Conservation (phyloP, 495 filamentous ascomycete genomes). For the Trichoderma erinaceum region DNA sequence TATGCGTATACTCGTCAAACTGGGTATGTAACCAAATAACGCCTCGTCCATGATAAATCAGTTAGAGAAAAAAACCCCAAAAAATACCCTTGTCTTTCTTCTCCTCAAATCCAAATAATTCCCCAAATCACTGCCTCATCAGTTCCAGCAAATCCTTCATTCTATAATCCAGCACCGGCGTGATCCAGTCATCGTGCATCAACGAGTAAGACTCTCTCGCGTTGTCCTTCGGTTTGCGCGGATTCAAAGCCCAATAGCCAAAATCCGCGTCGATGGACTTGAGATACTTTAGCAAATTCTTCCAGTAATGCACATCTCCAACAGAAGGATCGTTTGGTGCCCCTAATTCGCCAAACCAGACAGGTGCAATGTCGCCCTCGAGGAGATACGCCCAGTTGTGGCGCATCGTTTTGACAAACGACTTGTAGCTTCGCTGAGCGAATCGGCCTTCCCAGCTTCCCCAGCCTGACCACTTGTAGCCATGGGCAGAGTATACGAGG, state of each 20-base stretch:
- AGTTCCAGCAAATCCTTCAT: slow-evolving; percentile 50
- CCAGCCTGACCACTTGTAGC: slow-evolving; percentile 59
- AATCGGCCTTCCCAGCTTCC: slow-evolving; percentile 47
- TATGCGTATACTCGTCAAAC: neutral
- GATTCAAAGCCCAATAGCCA: slow-evolving; percentile 60
- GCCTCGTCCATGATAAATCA: neutral
- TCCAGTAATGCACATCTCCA: slow-evolving; percentile 55
- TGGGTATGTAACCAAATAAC: slow-evolving; percentile 3
- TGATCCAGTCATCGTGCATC: slow-evolving; percentile 52
- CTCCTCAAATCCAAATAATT: neutral
- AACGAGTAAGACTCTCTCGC: slow-evolving; percentile 50
- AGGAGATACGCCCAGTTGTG: slow-evolving; percentile 57
- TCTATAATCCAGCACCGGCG: slow-evolving; percentile 49
- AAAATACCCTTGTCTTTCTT: neutral
- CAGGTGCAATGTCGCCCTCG: slow-evolving; percentile 49
- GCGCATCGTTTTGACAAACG: slow-evolving; percentile 51
- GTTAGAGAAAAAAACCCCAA: neutral
- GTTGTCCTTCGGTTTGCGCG: slow-evolving; percentile 48
- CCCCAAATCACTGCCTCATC: slow-evolving; percentile 24
- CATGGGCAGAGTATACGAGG: slow-evolving; percentile 57
- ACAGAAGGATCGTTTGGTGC: slow-evolving; percentile 39
- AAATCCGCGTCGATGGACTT: slow-evolving; percentile 51
- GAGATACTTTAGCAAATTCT: slow-evolving; percentile 49
- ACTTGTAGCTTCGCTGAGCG: slow-evolving; percentile 45
- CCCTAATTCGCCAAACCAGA: slow-evolving; percentile 59